Evolutionary conservation across 2,329 filamentous ascomycete species (phyloP).

Genomic region (Chrysosporium keratinophilum): DNA sequence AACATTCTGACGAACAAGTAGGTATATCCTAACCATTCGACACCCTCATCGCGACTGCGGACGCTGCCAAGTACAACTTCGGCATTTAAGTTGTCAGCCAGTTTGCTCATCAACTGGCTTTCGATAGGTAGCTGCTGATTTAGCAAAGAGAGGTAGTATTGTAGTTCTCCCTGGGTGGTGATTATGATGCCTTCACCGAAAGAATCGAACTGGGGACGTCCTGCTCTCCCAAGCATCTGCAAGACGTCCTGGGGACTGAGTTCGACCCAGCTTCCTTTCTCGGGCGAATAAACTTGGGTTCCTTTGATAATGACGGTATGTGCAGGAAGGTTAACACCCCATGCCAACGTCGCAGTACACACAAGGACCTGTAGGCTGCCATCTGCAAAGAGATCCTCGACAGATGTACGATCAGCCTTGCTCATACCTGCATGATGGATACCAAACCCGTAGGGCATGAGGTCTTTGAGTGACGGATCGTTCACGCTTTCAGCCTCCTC

Average conservation of each 20-base stretch:
- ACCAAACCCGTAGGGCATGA: constrained; percentile 91
- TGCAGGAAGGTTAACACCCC: constrained; percentile 96
- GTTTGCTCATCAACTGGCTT: constrained; percentile 82
- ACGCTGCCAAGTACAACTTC: constrained; percentile 93
- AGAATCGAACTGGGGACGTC: constrained; percentile 90
- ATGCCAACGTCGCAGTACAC: constrained; percentile 93
- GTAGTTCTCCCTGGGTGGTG: constrained; percentile 85
- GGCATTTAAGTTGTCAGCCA: constrained; percentile 93
- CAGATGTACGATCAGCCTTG: constrained; percentile 83
- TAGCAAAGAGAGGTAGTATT: constrained; percentile 91
- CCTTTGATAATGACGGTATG: constrained; percentile 99
- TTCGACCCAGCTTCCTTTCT: constrained; percentile 98
- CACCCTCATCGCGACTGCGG: constrained; percentile 80
- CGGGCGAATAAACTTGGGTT: constrained; percentile 93
- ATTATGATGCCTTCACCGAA: constrained; percentile 99
- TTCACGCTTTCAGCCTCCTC: constrained; percentile 74
- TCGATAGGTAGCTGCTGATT: constrained; percentile 98
- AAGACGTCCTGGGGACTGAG: constrained; percentile 93
- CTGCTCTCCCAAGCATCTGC: constrained; percentile 96
- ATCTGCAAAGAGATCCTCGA: constrained; percentile 87
- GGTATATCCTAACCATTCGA: constrained; percentile 98
- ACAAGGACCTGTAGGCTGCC: constrained; percentile 91
- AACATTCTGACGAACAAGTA: constrained; percentile 98
- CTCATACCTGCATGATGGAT: constrained; percentile 98
- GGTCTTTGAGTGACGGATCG: constrained; percentile 81